Evolutionary conservation across 2,329 filamentous ascomycete genomes (phyloP).

Genomic region (Clarireedia sp.): DNA sequence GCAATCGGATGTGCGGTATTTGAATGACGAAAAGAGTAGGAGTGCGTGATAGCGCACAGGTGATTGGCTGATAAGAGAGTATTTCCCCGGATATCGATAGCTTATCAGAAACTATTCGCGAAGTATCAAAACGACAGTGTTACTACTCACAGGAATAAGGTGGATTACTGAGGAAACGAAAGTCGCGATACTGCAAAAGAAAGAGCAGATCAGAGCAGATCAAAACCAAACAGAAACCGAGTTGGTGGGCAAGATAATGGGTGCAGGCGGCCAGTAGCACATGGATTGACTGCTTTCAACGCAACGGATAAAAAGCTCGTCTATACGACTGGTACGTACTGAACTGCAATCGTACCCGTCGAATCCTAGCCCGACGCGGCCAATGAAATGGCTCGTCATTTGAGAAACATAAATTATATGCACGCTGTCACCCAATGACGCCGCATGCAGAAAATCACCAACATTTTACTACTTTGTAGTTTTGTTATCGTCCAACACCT

Average conservation of each 20-base stretch:
- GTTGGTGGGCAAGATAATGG: background rate
- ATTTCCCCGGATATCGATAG: background rate
- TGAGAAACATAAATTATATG: background rate
- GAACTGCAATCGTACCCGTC: background rate
- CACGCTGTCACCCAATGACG: background rate
- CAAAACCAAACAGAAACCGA: background rate
- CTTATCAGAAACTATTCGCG: background rate
- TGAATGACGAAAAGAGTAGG: background rate
- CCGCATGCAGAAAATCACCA: background rate
- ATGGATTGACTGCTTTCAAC: background rate
- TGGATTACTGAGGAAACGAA: background rate
- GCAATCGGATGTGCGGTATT: background rate
- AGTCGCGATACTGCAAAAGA: background rate
- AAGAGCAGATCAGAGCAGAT: background rate
- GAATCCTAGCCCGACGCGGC: background rate
- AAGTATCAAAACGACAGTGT: background rate
- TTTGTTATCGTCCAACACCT: too few relatives aligned
- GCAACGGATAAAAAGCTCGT: slow-evolving; percentile 1
- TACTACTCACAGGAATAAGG: background rate
- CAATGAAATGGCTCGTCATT: background rate
- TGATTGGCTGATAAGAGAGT: background rate
- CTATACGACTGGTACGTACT: background rate
- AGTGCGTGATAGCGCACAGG: background rate
- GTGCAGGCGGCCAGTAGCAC: background rate
- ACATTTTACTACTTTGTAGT: background rate